Base-by-base conservation (phyloP, 148 eudicot species). In the Talinum fruticosum region DNA sequence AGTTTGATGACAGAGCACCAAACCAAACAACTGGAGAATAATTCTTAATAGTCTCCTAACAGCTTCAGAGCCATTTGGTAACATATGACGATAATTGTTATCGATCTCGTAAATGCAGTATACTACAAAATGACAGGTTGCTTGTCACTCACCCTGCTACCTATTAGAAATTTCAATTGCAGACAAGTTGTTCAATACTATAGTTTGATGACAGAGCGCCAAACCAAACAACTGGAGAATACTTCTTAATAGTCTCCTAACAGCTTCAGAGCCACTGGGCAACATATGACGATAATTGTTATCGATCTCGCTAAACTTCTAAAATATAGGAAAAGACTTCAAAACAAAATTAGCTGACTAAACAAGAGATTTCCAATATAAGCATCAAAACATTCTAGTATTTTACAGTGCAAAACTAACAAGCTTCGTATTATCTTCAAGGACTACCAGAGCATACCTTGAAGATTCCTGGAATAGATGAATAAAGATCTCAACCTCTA, bases 401-500 rank as follows among this genome's bases (percentile, higher is more conserved):
- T 8, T 51, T 49, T 3, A 37, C 62, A 66, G 19, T 53, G 29
- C 14, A 13, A 6, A 71, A 62, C 6, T 10, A 5, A 38, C 38
- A 65, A 75, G 18, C 66, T 62, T n/a, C 28, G 8, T 24, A 70
- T 64, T 1, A 44, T 64, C 14, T 15, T 26, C 36, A 70, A 16
- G n/a, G 66, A 64, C 19, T 73, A 57, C 33, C 33, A 73, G 26
- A 77, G 61, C 74, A 32, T 82, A 95, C 99, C 96, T 85, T 44
- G 99, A 89, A 73, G 86, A 88, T 66, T 90, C 90, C 73, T 87
- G 87, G 81, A 93, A 70, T 44, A 95, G 81, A 86, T 91, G 92
- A 81, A 93, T 90, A 75, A 93, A 93, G 53, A 95, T 93, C 86
- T 95, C 99, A 28, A 83, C 86, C 87, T 95, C 99, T 69, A 95